Base-by-base conservation (phyloP, 768 basidiomycete genomes). In the Rhizopogon rudus region DNA sequence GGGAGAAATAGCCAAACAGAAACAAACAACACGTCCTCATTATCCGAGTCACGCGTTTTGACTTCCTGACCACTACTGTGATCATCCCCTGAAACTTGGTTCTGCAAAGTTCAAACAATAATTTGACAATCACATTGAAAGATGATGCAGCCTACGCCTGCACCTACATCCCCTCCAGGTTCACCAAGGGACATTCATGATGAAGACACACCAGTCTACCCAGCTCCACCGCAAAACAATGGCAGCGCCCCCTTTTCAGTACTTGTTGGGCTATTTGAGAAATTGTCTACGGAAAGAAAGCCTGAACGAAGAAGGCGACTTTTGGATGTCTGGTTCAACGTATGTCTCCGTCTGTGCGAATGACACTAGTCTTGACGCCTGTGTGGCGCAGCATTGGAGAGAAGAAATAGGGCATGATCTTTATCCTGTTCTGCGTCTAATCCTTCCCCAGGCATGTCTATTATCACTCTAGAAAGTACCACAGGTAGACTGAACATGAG, bases 341-440 rank as follows among this genome's bases (percentile, higher is more conserved):
- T 93, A 78, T 70, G 86, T 67, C 5, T 5, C 13, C 10, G 28
- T 59, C 55, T 16, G 31, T 44, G 28, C 9, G 3, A 35, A 6
- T 12, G 8, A 16, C 25, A 42, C 43, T 37, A 20, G 50, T 44
- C 43, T 60, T 58, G 45, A 63, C 63, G 42, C 61, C 42, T 54
- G 49, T 51, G 60, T 59, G 53, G 42, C 40, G 40, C 61, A 92
- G 87, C 84, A 88, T 64, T 98, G 94, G 93, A 80, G 95, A 61
- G 75, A 83, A 42, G 81, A 90, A 63, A 87, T 93, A 43, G 97
- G 97, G 0, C 75, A 82, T 62, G 91, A 98, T 66, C 69, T 99
- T 35, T 98, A 90, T 69, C 95, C 96, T 5, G 83, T 94, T 31
- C 75, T 98, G 46, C 84, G 94, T 33, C 77, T 99, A 20, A 76